Evolutionary conservation across 805 yeast genomes (phyloP).

Genomic region (Jamesozyma gamospora): DNA sequence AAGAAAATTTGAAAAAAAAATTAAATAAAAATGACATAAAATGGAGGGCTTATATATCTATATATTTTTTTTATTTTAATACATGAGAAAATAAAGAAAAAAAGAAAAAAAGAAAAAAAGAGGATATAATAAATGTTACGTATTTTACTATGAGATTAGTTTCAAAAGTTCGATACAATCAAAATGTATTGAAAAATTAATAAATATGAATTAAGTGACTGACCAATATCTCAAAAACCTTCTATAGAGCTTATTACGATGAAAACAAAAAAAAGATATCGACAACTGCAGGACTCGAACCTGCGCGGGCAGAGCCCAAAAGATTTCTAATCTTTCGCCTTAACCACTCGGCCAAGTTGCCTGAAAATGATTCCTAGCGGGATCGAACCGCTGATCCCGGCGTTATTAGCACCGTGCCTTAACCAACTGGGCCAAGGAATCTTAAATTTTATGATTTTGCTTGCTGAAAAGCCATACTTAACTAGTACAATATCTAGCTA

Average conservation of each 20-base stretch:
- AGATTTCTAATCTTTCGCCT: slow-evolving; percentile 56
- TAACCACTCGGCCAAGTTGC: slow-evolving; percentile 52
- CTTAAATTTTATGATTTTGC: too few species aligned
- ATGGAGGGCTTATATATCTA: neutral
- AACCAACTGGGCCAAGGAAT: too few species aligned
- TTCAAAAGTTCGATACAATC: neutral
- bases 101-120: neutral
- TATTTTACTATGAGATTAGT: neutral
- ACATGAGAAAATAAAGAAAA: neutral
- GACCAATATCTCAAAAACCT: too few species aligned
- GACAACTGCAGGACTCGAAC: slow-evolving; percentile 62
- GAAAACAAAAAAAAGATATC: slow-evolving; percentile 5
- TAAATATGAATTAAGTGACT: too few species aligned
- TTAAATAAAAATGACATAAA: neutral
- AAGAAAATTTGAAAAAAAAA: neutral
- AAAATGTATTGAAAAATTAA: neutral
- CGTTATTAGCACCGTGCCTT: too few species aligned
- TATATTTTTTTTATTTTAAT: too few species aligned
- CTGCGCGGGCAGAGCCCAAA: slow-evolving; percentile 53
- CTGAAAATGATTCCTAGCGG: too few species aligned
- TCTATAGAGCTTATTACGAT: too few species aligned
- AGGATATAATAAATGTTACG: neutral
- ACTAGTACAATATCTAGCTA: too few species aligned
- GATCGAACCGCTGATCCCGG: too few species aligned
- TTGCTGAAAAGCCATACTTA: too few species aligned